These are phyloP conservation scores for Candida stauntonica DNA, from an alignment of 805 yeast species.

Conservation along the genomic window DNA sequence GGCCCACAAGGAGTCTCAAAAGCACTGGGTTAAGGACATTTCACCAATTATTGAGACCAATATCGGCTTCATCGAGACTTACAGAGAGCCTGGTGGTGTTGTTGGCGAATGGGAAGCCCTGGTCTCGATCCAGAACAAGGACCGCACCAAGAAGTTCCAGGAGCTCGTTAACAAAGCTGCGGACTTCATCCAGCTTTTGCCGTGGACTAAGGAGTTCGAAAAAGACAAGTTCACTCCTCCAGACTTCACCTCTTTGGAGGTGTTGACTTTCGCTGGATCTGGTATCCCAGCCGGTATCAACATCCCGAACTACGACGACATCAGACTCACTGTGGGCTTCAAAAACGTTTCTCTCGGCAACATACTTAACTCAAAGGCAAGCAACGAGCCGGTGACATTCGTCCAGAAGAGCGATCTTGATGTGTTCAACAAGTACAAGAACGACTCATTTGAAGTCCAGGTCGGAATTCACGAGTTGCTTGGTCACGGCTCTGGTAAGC, in stretches of 20 bases:
- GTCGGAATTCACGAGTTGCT: constrained; percentile 90
- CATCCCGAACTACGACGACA: constrained; percentile 89
- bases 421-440: constrained; percentile 64
- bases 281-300: constrained; percentile 94
- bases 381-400: constrained; percentile 66
- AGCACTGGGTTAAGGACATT: constrained; percentile 82
- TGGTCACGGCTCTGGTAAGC: constrained; percentile 90
- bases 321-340: constrained; percentile 77
- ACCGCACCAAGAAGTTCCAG: constrained; percentile 76
- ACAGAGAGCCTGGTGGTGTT: constrained; percentile 88
- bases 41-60: constrained; percentile 78
- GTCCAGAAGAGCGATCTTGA: constrained; percentile 48
- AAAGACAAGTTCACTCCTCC: constrained; percentile 88
- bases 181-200: constrained; percentile 58
- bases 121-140: constrained; percentile 86
- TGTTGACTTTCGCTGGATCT: constrained; percentile 81
- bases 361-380: constrained; percentile 70
- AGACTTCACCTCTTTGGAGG: constrained; percentile 88
- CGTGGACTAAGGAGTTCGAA: constrained; percentile 75
- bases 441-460: constrained; percentile 85
- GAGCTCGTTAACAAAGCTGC: constrained; percentile 64
- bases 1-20: constrained; percentile 81
- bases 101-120: constrained; percentile 93
- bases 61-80: constrained; percentile 89
- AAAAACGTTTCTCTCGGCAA: constrained; percentile 89